Evolutionary conservation across 169 alveolate genomes (phyloP).

Genomic region (Eimeria zaria): DNA sequence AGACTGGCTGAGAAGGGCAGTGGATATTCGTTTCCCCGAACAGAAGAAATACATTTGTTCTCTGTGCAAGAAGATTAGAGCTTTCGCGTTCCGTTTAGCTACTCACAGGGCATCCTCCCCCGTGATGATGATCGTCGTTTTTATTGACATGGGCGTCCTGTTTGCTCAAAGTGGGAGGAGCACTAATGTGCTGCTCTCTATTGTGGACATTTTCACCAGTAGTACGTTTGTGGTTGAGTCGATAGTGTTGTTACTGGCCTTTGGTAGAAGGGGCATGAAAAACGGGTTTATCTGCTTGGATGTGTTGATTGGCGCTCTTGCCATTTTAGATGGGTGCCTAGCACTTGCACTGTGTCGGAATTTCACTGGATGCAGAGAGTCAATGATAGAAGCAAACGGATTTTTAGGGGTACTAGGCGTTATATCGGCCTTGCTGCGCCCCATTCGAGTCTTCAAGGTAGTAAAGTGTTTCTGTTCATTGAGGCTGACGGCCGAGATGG

Average conservation of each 20-base stretch:
- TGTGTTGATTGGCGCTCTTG: neutral
- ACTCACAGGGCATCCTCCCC: conserved; percentile 17
- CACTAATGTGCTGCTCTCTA: neutral
- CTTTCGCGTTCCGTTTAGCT: conserved; percentile 34
- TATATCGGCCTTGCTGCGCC: conserved; percentile 58
- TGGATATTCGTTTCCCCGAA: conserved; percentile 43
- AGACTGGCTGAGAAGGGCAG: neutral
- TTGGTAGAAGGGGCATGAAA: conserved; percentile 48
- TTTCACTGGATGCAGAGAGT: conserved; percentile 2
- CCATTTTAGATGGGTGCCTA: conserved; percentile 32
- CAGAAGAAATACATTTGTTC: neutral
- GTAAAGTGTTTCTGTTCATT: conserved; percentile 56
- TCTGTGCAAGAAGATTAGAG: neutral
- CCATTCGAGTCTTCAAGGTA: conserved; percentile 71
- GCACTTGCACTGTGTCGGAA: conserved; percentile 12
- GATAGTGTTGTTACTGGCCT: conserved; percentile 51
- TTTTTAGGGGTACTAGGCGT: conserved; percentile 2
- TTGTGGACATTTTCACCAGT: conserved; percentile 24
- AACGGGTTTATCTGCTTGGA: conserved; percentile 63
- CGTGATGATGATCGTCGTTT: conserved; percentile 38
- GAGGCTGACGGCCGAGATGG: conserved; percentile 76
- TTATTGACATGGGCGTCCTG: conserved; percentile 19
- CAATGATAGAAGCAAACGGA: neutral
- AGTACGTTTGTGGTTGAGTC: conserved; percentile 25
- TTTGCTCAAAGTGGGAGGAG: conserved; percentile 27